phyloP scores from a whole-genome alignment of 208 protist genomes.

The Novymonas esmeraldas region DNA sequence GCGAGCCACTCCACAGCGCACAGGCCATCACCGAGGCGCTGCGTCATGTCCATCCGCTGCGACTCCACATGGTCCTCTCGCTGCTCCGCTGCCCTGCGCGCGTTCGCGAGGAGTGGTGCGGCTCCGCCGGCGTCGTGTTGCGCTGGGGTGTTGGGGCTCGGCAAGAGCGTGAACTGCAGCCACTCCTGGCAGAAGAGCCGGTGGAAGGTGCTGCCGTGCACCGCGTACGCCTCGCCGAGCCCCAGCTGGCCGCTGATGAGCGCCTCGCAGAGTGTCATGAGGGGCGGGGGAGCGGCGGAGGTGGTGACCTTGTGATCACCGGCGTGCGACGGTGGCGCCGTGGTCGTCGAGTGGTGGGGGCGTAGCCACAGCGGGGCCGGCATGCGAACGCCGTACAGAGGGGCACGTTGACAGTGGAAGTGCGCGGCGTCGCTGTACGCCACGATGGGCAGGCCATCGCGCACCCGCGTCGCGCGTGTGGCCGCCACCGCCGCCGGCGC shows the following conservation, averaged over 20 bases:
- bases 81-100: not conserved
- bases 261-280: slow-evolving; percentile 27
- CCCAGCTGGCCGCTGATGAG: slow-evolving; percentile 16
- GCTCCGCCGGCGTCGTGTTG: not conserved
- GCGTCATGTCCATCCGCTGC: slow-evolving; percentile 9
- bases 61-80: not conserved
- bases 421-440: slow-evolving; percentile 25
- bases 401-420: slow-evolving; percentile 41
- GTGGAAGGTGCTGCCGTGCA: slow-evolving; percentile 7
- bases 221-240: slow-evolving; percentile 12
- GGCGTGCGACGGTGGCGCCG: not conserved
- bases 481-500: not conserved
- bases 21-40: slow-evolving; percentile 24
- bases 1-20: slow-evolving; percentile 36
- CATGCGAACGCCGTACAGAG: slow-evolving; percentile 31
- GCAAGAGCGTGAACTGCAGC: slow-evolving; percentile 21
- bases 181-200: slow-evolving; percentile 29
- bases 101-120: not conserved
- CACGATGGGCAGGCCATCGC: slow-evolving; percentile 20
- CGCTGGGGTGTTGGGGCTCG: not conserved
- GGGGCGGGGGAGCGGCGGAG: not conserved
- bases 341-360: not conserved
- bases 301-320: not conserved
- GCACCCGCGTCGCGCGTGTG: not conserved
- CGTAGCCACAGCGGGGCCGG: slow-evolving; percentile 30